phyloP scores from a whole-genome alignment of 306 rosid genomes.

The Crataegus laevigata region DNA sequence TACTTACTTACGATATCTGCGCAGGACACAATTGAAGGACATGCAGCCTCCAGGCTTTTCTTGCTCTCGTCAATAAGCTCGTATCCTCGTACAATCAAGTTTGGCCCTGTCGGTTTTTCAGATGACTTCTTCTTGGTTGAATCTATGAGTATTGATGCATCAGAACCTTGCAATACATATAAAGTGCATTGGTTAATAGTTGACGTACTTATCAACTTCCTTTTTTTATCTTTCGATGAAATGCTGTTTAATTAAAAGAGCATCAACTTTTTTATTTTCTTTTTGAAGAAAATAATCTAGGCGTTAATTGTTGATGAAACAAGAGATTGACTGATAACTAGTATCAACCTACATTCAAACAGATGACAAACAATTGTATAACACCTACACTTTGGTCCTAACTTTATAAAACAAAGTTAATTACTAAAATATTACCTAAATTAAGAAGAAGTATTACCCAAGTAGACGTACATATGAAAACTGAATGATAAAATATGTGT shows the following conservation, averaged over 20 bases:
- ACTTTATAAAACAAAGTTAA: no score
- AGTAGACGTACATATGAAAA: not conserved
- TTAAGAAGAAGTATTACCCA: not conserved
- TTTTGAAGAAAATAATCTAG: no score
- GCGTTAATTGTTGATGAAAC: not conserved
- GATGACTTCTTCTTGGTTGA: constrained; percentile 12
- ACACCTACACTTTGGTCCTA: not conserved
- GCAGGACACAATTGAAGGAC: constrained; percentile 55
- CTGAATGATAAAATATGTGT: not conserved
- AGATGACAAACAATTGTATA: not conserved
- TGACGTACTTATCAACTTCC: not conserved
- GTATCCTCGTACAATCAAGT: constrained; percentile 25
- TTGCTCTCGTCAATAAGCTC: constrained; percentile 45
- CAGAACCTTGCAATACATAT: constrained; percentile 35
- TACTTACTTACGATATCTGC: constrained; percentile 58
- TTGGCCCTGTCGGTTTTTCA: constrained; percentile 25
- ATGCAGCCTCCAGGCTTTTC: constrained; percentile 26
- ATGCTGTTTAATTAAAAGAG: no score
- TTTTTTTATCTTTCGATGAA: no score
- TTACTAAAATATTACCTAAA: not conserved
- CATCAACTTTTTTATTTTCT: no score
- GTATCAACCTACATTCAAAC: not conserved
- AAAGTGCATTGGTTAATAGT: not conserved
- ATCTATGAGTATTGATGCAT: constrained; percentile 50
- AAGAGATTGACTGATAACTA: not conserved